These are phyloP conservation scores for Tuctoria greenei DNA, from an alignment of 176 grass and related monocot species.

Conservation along the genomic window DNA sequence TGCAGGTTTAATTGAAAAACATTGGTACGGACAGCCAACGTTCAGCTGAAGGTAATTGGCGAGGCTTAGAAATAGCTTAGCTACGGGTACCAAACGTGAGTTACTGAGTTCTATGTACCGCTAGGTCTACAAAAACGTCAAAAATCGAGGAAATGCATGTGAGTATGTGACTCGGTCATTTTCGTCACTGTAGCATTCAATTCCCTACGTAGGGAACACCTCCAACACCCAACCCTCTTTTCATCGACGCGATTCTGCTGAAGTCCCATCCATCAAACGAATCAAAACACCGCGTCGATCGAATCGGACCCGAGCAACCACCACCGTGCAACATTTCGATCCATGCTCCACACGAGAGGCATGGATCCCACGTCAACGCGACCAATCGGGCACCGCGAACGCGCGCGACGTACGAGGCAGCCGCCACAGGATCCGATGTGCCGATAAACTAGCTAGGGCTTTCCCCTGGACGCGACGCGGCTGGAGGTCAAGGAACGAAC, in stretches of 20 bases:
- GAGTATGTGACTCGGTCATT: too few species aligned
- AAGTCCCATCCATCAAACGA: not conserved
- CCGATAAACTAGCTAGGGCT: too few species aligned
- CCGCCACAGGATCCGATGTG: constrained; percentile 36
- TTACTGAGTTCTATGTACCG: not conserved
- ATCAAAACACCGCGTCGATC: not conserved
- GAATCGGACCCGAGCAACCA: not conserved
- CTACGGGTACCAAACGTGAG: not conserved
- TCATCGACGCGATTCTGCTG: not conserved
- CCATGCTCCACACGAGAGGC: not conserved
- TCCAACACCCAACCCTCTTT: not conserved
- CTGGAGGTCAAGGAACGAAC: constrained; percentile 32
- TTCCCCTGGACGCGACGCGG: not conserved
- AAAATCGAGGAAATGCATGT: not conserved
- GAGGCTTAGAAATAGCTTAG: not conserved
- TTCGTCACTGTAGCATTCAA: too few species aligned
- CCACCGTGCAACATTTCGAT: not conserved
- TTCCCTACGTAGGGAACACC: not conserved
- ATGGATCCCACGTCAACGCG: constrained; percentile 9
- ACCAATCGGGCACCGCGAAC: not conserved
- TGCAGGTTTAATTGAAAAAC: not conserved
- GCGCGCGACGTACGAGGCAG: not conserved
- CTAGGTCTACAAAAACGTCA: not conserved
- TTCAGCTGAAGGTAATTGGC: not conserved
- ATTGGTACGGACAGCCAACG: not conserved